Conservation (phyloP, 2,329 filamentous ascomycete species). For the Aspergillus sp. region DNA sequence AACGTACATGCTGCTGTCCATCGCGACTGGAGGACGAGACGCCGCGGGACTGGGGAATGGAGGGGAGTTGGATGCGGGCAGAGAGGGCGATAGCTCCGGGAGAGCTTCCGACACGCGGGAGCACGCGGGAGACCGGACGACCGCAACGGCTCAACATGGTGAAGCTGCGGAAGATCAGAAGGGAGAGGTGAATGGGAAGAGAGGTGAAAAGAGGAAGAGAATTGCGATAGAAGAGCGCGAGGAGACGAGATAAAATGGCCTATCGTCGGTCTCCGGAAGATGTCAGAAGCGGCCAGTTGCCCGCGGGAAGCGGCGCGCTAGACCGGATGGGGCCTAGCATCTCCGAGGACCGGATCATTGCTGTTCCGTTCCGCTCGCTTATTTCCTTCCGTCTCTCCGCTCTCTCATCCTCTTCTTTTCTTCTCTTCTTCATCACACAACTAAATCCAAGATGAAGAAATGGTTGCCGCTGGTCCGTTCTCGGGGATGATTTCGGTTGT, state of each 20-base stretch:
- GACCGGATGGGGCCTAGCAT: conserved; percentile 16
- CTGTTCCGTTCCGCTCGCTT: conserved; percentile 12
- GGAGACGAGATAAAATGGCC: conserved; percentile 21
- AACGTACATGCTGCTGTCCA: conserved; percentile 41
- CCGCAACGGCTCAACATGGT: conserved; percentile 36
- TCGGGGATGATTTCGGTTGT: conserved; percentile 29
- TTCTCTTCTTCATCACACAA: conserved; percentile 37
- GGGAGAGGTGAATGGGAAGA: conserved; percentile 30
- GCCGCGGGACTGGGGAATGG: conserved; percentile 34
- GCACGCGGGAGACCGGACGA: conserved; percentile 31
- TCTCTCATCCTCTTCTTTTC: neutral
- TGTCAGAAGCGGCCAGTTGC: conserved; percentile 26
- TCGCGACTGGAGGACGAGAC: conserved; percentile 40
- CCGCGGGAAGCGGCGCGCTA: conserved; percentile 37
- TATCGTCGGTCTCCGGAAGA: conserved; percentile 18
- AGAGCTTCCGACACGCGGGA: conserved; percentile 33
- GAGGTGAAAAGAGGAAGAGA: conserved; percentile 15
- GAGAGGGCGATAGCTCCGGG: conserved; percentile 23
- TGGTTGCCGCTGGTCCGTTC: conserved; percentile 35
- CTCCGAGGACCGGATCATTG: conserved; percentile 10
- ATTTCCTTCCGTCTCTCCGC: conserved; percentile 13
- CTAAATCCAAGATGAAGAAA: conserved; percentile 44
- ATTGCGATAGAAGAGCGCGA: conserved; percentile 9
- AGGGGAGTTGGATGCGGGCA: conserved; percentile 22
- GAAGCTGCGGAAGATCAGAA: conserved; percentile 16